Base-by-base conservation (phyloP, 345 rosid species). In the Citrus trifoliata region DNA sequence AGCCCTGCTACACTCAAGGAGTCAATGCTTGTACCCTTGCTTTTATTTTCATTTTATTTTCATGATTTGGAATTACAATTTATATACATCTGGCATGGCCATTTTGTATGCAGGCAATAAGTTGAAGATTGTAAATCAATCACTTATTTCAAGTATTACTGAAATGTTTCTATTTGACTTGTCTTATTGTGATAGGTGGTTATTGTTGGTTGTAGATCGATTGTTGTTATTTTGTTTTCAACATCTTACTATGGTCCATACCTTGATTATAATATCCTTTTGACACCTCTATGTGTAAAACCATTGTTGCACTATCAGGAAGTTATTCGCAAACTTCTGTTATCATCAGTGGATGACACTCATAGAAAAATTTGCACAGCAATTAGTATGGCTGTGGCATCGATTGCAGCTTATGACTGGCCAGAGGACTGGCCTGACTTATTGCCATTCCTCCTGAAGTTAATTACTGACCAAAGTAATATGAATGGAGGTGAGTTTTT, bases 361-460 rank as follows among this genome's bases (percentile, higher is more conserved):
- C 89, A 91, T 38, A 76, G 92, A 77, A 95, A 91, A 88, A 89
- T 95, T 60, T 92, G 93, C 86, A 93, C 96, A 1, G 98, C 98
- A 65, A 83, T 90, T 35, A 89, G 99, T 76, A 88, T 95, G 94
- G 97, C 95, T 80, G 84, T 92, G 75, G 93, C 96, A 25, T 87
- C 98, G 19, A 80, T 91, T 79, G 98, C 96, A 12, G 86, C 74
- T 25, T 87, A 90, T 86, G 99, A 95, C 80, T 95, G 98, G 99
- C 98, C 97, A 48, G 97, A 95, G 82, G 90, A 87, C 70, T 93
- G 99, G 97, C 93, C 93, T 80, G 93, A 95, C 68, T 84, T 95
- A 67, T 78, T 92, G 79, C 98, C 97, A 18, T 85, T 87, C 82
- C 93, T 95, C 82, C 66, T 95, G 86, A 86, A 81, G 86, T 82